Evolutionary conservation across 2,329 filamentous ascomycete species (phyloP), one percentile per base, ranked within the genome.

Genomic region (Botryotinia narcissicola): DNA sequence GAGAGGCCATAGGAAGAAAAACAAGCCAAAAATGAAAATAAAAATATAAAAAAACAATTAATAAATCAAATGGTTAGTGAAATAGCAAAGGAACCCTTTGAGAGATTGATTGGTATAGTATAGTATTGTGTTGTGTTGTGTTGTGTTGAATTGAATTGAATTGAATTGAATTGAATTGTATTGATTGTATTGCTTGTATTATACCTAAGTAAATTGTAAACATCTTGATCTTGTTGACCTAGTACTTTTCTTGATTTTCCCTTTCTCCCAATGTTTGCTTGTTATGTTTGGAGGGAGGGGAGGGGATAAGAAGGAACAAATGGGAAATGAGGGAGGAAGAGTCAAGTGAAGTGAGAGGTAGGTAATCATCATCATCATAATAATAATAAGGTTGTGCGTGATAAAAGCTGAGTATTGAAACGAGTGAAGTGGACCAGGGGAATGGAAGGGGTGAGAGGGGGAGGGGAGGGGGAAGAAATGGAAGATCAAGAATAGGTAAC

Each of bases 371-470:
- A 37, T 37, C 8, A 37, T 37, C 1, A 37, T 8, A 51, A 35
- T 66, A 51, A 37, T 44, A 20, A 44, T 51, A 51, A 35, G n/a
- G 62, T 48, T 22, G 35, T 68, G 46, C n/a, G 35, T 68, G 46
- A 40, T 68, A 40, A 22, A 67, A n/a, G 64, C 63, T 67, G 63
- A 8, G 35, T n/a, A 29, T 67, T 67, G 63, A 67, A 51, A 67
- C 46, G 32, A 67, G 63, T 67, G 63, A 67, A 67, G 22, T 32
- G 25, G 42, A 68, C 64, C 64, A 68, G 35, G 64, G 64, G 35
- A 35, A 46, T 40, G 37, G 51, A 16, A 29, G n/a, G 51, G 46
- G 46, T 10, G 9, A 22, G 8, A 22, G 46, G 14, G 5, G 1
- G n/a, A 57, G 6, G 48, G 25, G 48, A 29, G n/a, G 16, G n/a